Evolutionary conservation across 192 early-diverging fungal genomes (phyloP), one percentile per base, ranked within the genome.

Genomic region (Backusella westeae): DNA sequence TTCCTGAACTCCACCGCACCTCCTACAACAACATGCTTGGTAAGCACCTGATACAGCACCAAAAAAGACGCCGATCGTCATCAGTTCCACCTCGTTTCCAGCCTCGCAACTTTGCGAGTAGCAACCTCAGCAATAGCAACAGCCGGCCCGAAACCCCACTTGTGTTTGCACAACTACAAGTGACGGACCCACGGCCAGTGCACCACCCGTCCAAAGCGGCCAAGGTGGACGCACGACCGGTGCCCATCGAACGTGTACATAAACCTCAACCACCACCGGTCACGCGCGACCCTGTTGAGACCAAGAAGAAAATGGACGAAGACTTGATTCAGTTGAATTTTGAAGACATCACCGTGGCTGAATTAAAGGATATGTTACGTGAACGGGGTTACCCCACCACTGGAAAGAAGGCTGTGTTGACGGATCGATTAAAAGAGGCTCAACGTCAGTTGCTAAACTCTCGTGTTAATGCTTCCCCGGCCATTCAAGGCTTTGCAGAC

Each of bases 291-390:
- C 81, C 83, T 26, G 85, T 84, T 53, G 88, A 89, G 44, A 84
- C 86, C 52, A 86, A 88, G 72, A 82, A 76, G 35, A 76, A 83
- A 67, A 74, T 92, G 26, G 88, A 94, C 74, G 87, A 91, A 59
- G 85, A 87, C 32, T 84, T 94, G 68, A 80, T 85, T 42, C 80
- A 82, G 23, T 84, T 91, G 21, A 87, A 93, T 67, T 93, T 93
- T 82, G 89, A 92, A 41, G 92, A 93, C 78, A 87, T 93, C 19
- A 93, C 92, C 0, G 92, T 93, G 0, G 77, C 85, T 26, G 91
- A 93, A 76, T 82, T 93, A 29, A 93, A 93, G 76, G 91, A 93
- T 41, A 87, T 92, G 83, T 74, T 93, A 36, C 76, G 89, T 26
- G 83, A 89, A 56, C 85, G 92, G 41, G 86, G 88, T 0, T 85